Evolutionary conservation across 352 stramenopile species (phyloP).

Genomic region (Pythium oligandrum): DNA sequence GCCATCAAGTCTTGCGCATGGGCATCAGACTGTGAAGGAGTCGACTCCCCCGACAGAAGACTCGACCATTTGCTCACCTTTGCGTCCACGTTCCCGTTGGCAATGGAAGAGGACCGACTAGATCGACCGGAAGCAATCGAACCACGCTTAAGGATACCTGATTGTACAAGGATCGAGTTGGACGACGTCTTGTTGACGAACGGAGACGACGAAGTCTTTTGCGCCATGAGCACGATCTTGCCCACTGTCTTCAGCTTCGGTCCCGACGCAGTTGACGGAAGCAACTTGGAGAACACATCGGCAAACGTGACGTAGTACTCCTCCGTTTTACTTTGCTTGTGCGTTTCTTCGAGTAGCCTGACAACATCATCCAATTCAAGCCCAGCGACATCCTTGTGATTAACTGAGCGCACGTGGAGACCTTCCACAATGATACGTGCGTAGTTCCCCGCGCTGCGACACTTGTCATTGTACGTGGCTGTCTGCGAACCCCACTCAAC

Average conservation of each 20-base stretch:
- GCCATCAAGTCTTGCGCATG: constrained; percentile 11
- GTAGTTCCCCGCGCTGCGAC: background rate
- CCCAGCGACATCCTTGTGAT: background rate
- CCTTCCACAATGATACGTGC: background rate
- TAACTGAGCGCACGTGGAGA: background rate
- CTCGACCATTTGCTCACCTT: constrained; percentile 22
- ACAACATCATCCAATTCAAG: constrained; percentile 37
- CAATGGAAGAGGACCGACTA: too few relatives aligned
- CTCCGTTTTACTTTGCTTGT: constrained; percentile 17
- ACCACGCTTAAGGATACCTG: too few relatives aligned
- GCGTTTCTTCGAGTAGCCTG: constrained; percentile 19
- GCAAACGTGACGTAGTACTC: constrained; percentile 45
- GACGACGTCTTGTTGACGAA: too few relatives aligned
- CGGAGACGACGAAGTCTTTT: background rate
- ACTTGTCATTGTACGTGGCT: background rate
- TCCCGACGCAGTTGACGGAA: background rate
- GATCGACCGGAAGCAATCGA: too few relatives aligned
- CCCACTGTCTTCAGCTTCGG: constrained; percentile 10
- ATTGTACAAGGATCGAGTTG: background rate
- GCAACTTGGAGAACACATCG: constrained; percentile 17
- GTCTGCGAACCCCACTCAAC: background rate
- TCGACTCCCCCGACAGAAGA: constrained; percentile 7
- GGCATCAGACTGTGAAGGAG: constrained; percentile 9
- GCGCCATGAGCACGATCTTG: constrained; percentile 19
- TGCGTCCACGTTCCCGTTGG: constrained; percentile 13